Evolutionary conservation across 2,329 filamentous ascomycete species (phyloP).

Genomic region (Aureobasidium sp.): DNA sequence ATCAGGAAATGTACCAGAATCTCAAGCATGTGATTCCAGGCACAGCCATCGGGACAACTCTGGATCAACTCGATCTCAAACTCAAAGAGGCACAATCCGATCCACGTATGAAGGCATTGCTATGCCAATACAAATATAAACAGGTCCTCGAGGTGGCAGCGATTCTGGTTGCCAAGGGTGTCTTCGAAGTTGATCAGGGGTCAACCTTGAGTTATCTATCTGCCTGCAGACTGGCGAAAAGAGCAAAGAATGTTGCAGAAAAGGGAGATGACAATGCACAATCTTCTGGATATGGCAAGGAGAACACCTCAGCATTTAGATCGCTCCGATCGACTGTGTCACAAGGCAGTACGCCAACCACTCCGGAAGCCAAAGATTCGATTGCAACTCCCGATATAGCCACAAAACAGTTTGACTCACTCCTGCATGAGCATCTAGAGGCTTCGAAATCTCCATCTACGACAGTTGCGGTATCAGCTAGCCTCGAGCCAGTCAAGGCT

Average conservation of each 20-base stretch:
- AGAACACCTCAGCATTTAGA: not conserved
- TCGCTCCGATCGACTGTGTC: not conserved
- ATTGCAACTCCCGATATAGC: not conserved
- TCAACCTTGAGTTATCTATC: not conserved
- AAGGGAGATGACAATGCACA: not conserved
- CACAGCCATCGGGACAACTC: not conserved
- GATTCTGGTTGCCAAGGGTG: not conserved
- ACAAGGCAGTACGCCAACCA: not conserved
- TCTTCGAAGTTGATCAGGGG: not conserved
- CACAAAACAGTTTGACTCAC: not conserved
- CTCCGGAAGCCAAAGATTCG: no score
- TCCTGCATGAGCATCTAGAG: not conserved
- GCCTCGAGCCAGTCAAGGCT: not conserved
- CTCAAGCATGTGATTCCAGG: not conserved
- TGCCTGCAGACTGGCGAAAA: not conserved
- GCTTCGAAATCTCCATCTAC: not conserved
- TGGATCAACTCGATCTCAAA: not conserved
- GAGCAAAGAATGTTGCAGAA: not conserved
- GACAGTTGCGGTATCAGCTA: not conserved
- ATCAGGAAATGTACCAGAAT: not conserved
- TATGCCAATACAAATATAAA: not conserved
- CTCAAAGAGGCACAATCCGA: not conserved
- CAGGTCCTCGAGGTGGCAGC: not conserved
- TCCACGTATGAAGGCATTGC: not conserved
- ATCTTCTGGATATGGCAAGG: not conserved